Percentiles rank a stretch among this genome's conserved stretches.
Evolutionary conservation across 176 grass and related monocot species (phyloP).

Genomic region (Avena atlantica): DNA sequence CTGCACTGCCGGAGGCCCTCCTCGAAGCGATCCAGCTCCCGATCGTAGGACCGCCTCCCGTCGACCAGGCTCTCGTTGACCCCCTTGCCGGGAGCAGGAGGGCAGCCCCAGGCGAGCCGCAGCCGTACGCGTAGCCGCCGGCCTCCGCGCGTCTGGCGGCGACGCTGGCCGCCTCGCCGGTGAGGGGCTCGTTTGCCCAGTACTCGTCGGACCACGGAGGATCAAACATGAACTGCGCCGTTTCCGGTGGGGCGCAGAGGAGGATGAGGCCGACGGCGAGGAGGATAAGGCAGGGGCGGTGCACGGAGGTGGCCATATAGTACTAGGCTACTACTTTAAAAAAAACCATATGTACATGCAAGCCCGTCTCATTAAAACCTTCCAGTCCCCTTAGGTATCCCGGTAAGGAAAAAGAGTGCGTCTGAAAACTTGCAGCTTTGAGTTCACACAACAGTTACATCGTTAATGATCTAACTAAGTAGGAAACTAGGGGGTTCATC

Average conservation of each 20-base stretch:
- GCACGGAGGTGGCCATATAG: not conserved
- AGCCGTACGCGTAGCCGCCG: constrained; percentile 12
- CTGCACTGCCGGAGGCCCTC: not conserved
- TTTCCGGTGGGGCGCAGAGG: not conserved
- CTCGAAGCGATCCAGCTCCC: constrained; percentile 18
- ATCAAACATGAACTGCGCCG: not conserved
- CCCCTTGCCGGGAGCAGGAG: too few species aligned
- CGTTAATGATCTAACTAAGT: too few species aligned
- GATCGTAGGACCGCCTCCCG: constrained; percentile 3
- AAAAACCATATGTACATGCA: too few species aligned
- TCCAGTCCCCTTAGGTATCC: too few species aligned
- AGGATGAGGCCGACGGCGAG: not conserved
- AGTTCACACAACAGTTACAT: too few species aligned
- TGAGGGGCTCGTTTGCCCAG: not conserved
- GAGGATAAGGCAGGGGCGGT: not conserved
- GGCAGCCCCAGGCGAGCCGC: not conserved
- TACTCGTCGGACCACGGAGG: not conserved
- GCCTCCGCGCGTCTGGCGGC: constrained; percentile 8
- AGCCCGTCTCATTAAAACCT: too few species aligned
- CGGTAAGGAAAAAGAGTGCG: too few species aligned
- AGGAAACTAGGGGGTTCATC: too few species aligned
- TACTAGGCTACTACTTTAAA: too few species aligned
- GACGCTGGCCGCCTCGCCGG: not conserved
- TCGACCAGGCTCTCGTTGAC: too few species aligned
- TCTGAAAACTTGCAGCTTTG: too few species aligned